Percentiles rank a stretch among this genome's conserved stretches.
Evolutionary conservation across 495 filamentous ascomycete species (phyloP).

Genomic region (Aspergillus hancockii): DNA sequence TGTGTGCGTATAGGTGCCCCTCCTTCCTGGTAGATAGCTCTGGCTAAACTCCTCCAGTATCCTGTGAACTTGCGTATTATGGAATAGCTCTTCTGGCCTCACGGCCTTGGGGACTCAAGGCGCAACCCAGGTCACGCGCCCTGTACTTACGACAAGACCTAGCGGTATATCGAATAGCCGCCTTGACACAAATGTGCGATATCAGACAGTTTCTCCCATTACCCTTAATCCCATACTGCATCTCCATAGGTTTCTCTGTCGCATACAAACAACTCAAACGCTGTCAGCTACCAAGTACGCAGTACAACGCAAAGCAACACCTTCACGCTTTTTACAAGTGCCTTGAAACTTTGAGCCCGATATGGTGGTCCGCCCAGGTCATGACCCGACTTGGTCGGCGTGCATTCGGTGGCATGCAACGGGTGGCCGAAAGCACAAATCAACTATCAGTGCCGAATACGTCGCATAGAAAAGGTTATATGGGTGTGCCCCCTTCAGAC

Average conservation of each 20-base stretch:
- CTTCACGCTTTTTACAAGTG: conserved; percentile 20
- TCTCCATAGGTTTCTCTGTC: conserved; percentile 27
- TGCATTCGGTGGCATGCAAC: conserved; percentile 19
- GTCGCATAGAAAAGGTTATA: background rate
- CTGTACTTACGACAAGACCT: conserved; percentile 23
- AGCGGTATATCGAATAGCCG: conserved; percentile 18
- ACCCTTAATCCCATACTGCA: conserved; percentile 23
- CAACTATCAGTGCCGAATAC: conserved; percentile 7
- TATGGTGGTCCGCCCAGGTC: conserved; percentile 29
- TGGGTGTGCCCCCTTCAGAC: background rate
- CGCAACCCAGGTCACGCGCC: conserved; percentile 14
- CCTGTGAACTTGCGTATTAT: conserved; percentile 23
- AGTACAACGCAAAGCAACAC: conserved; percentile 16
- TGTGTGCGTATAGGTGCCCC: conserved; percentile 18
- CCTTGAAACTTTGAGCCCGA: conserved; percentile 17
- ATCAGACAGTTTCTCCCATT: conserved; percentile 17
- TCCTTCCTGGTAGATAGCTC: background rate
- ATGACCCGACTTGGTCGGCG: conserved; percentile 28
- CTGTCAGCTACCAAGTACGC: conserved; percentile 17
- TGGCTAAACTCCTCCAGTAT: conserved; percentile 15
- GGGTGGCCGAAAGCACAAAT: conserved; percentile 7
- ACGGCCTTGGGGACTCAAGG: conserved; percentile 23
- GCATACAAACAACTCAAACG: conserved; percentile 26
- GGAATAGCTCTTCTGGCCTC: conserved; percentile 24
- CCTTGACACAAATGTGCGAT: conserved; percentile 18